Conservation (phyloP, 78 protist genomes). For the Dictyostelium capitatum region DNA sequence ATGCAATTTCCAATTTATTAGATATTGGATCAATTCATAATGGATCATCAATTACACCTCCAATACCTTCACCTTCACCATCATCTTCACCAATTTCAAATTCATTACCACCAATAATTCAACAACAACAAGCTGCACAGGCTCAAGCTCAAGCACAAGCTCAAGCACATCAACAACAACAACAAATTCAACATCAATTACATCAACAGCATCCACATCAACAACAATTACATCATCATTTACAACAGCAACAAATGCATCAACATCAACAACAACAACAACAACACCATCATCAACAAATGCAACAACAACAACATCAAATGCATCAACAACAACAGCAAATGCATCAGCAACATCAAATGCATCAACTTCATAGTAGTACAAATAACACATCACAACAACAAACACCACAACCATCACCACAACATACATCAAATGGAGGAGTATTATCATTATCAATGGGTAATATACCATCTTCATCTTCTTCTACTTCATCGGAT, state of each 20-base stretch:
- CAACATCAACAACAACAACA: not conserved
- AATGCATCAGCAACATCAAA: slow-evolving; percentile 47
- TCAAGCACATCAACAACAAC: not conserved
- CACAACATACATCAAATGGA: slow-evolving; percentile 36
- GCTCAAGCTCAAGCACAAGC: not conserved
- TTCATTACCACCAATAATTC: slow-evolving; percentile 15
- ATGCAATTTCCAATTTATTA: not conserved
- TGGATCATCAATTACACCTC: not conserved
- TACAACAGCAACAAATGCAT: not conserved
- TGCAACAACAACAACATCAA: slow-evolving; percentile 15
- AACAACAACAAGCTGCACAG: not conserved
- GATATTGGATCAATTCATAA: not conserved
- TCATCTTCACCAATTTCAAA: slow-evolving; percentile 15
- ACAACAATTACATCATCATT: not conserved
- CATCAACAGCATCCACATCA: not conserved
- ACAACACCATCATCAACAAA: not conserved
- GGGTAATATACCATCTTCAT: slow-evolving; percentile 5
- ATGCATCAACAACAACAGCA: slow-evolving; percentile 72
- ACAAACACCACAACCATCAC: slow-evolving; percentile 50
- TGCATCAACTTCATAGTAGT: slow-evolving; percentile 31
- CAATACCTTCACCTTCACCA: slow-evolving; percentile 7
- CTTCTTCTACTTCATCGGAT: slow-evolving; percentile 65
- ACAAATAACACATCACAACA: slow-evolving; percentile 27
- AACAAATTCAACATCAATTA: not conserved
- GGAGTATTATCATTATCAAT: not conserved